phyloP scores from a whole-genome alignment of 2,329 filamentous ascomycete species.

The Dendrostoma leiphaemia region DNA sequence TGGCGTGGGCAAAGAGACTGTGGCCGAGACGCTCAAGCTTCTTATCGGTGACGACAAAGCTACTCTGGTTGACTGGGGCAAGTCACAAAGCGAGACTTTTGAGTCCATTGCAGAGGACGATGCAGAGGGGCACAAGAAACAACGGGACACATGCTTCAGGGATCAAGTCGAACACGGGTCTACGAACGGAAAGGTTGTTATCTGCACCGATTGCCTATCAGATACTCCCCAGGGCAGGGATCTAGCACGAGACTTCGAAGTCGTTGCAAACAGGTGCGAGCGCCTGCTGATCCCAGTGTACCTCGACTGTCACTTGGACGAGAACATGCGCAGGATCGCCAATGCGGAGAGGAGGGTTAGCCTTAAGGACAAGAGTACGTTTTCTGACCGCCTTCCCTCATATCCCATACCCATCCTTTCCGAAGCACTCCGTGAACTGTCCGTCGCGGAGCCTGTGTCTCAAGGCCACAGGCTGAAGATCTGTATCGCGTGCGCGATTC shows the following conservation, averaged over 20 bases:
- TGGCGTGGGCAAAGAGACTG: slow-evolving; percentile 31
- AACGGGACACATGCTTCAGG: slow-evolving; percentile 23
- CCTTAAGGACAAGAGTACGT: slow-evolving; percentile 19
- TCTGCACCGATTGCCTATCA: slow-evolving; percentile 29
- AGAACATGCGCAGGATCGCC: slow-evolving; percentile 24
- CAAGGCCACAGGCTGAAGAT: too few species aligned
- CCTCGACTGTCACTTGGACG: slow-evolving; percentile 23
- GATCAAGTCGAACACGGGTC: slow-evolving; percentile 23
- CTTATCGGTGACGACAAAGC: slow-evolving; percentile 30
- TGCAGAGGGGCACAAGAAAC: slow-evolving; percentile 8
- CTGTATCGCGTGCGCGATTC: too few species aligned
- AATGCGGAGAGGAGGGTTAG: slow-evolving; percentile 22
- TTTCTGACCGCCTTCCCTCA: background rate
- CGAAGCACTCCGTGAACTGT: background rate
- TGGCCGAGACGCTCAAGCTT: slow-evolving; percentile 30
- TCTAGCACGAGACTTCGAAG: slow-evolving; percentile 23
- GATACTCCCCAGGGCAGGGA: slow-evolving; percentile 24
- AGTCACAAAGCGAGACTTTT: slow-evolving; percentile 9
- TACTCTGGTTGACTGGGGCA: slow-evolving; percentile 24
- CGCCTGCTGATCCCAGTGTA: slow-evolving; percentile 28
- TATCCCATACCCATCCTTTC: too few species aligned
- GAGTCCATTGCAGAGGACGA: slow-evolving; percentile 6
- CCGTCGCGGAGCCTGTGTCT: background rate
- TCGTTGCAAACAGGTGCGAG: slow-evolving; percentile 23
- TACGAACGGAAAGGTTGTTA: slow-evolving; percentile 22